These are phyloP conservation scores for Xanthoconium purpureum DNA, from an alignment of 768 basidiomycete genomes.

Conservation along the genomic window DNA sequence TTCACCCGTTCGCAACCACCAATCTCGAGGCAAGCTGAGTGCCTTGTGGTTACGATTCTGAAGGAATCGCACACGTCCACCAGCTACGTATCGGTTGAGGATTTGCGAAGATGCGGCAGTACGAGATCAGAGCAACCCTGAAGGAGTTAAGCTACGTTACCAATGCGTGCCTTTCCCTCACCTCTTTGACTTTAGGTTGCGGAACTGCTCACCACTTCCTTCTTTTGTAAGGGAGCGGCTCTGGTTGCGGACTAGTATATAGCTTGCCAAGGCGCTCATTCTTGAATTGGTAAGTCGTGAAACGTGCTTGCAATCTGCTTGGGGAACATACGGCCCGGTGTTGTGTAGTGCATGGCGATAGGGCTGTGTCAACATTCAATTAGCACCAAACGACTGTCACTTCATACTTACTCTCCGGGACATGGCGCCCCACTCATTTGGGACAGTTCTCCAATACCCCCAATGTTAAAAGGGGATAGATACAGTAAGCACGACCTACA, in stretches of 20 bases:
- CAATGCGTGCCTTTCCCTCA: slow-evolving; percentile 7
- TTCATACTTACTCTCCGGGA: too few species aligned
- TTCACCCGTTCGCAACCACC: not conserved
- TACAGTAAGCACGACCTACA: not conserved
- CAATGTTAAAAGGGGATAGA: not conserved
- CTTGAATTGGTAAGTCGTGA: not conserved
- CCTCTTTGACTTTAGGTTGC: not conserved
- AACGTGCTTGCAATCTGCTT: slow-evolving; percentile 1
- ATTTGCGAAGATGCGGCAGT: slow-evolving; percentile 18
- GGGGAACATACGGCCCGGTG: not conserved
- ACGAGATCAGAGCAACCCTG: slow-evolving; percentile 30
- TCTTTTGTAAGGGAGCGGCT: not conserved
- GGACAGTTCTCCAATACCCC: too few species aligned
- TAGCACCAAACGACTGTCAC: not conserved
- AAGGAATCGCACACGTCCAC: slow-evolving; percentile 5
- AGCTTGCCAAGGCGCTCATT: not conserved
- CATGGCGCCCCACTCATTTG: too few species aligned
- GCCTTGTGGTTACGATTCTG: slow-evolving; percentile 13
- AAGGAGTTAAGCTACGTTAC: slow-evolving; percentile 32
- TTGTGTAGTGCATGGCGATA: not conserved
- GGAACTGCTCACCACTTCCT: not conserved
- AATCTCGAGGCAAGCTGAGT: not conserved
- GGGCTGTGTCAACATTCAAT: not conserved
- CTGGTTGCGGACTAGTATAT: not conserved
- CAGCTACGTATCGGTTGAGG: slow-evolving; percentile 6